A percentile compares a stretch with the other conserved stretches of the same genome.
phyloP scores from a whole-genome alignment of 78 protist genomes.

The Mastigamoeba balamuthi region DNA sequence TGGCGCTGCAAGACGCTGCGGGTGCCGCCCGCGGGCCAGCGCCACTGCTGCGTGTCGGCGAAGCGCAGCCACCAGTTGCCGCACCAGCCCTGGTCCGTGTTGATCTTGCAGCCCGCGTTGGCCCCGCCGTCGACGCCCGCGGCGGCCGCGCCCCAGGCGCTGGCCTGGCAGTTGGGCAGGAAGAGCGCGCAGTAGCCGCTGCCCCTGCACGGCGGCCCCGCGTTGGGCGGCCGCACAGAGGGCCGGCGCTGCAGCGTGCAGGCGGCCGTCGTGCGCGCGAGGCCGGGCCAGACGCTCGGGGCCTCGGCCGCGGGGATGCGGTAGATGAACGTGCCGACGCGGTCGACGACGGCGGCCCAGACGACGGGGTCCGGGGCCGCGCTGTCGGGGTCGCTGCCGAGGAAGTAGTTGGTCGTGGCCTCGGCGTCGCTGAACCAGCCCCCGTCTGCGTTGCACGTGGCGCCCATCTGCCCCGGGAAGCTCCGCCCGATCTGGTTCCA shows the following conservation, averaged over 20 bases:
- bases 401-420: background rate
- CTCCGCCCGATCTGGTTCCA: slow-evolving; percentile 11
- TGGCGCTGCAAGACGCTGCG: background rate
- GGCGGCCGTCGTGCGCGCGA: background rate
- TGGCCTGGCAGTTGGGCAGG: slow-evolving; percentile 9
- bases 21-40: background rate
- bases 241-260: background rate
- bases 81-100: slow-evolving; percentile 4
- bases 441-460: background rate
- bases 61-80: background rate
- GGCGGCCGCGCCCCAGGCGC: background rate
- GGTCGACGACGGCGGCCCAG: slow-evolving; percentile 2
- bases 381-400: background rate
- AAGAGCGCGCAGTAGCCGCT: slow-evolving; percentile 4
- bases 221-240: background rate
- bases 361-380: background rate
- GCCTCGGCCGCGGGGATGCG: slow-evolving; percentile 1
- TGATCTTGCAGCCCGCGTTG: background rate
- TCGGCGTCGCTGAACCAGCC: background rate
- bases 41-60: slow-evolving; percentile 2
- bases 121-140: background rate
- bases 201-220: background rate
- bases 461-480: background rate
- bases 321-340: background rate
- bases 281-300: slow-evolving; percentile 5